Conservation (phyloP, 345 rosid genomes). For the Gossypium turneri region DNA sequence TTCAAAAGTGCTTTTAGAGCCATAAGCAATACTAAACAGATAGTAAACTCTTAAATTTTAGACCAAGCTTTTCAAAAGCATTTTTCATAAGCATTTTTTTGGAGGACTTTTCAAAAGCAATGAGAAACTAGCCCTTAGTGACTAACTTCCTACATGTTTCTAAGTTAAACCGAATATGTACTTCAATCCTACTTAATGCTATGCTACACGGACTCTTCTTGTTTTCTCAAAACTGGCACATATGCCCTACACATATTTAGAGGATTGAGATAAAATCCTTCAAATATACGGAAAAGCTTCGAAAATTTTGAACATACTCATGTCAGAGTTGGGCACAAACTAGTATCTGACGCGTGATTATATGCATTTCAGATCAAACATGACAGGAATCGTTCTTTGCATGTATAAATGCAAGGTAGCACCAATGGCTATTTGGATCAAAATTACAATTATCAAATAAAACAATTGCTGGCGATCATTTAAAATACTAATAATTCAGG, state of each 20-base stretch:
- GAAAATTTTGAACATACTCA: neutral
- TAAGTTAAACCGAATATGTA: neutral
- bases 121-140: neutral
- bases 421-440: neutral
- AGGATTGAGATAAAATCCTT: neutral
- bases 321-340: no score
- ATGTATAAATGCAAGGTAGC: no score
- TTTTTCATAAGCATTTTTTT: no score
- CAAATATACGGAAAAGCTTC: neutral
- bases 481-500: no score
- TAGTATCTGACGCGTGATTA: no score
- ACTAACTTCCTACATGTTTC: neutral
- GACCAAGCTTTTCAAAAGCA: no score
- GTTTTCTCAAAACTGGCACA: neutral
- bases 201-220: neutral
- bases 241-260: neutral
- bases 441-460: neutral
- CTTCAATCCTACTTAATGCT: neutral
- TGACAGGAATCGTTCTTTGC: no score
- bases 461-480: neutral
- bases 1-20: no score
- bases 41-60: no score
- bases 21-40: no score
- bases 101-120: no score
- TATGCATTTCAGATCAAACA: no score